Evolutionary conservation across 805 yeast genomes (phyloP).

Genomic region (Kazachstania africana): DNA sequence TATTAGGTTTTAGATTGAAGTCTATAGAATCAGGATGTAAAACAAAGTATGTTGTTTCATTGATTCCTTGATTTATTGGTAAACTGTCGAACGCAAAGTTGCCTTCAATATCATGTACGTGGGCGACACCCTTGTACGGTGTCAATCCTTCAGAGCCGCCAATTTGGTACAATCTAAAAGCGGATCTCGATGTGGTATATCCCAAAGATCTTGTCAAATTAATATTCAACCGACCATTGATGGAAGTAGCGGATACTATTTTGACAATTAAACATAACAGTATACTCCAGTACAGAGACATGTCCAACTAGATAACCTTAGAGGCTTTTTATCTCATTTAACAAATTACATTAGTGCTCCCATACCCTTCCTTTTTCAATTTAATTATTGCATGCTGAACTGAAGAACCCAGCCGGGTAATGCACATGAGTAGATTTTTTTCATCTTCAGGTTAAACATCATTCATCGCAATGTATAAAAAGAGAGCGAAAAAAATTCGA

Average conservation of each 20-base stretch:
- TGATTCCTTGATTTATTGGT: constrained; percentile 17
- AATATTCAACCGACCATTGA: constrained; percentile 21
- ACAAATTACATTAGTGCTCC: no score
- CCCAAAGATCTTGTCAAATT: constrained; percentile 10
- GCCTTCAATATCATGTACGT: constrained; percentile 13
- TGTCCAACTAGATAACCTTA: no score
- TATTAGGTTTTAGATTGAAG: constrained; percentile 25
- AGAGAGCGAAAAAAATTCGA: no score
- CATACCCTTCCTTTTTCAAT: no score
- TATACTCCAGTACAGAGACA: no score
- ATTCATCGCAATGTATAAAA: no score
- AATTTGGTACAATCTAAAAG: constrained; percentile 20
- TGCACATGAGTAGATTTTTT: no score
- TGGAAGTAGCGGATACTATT: constrained; percentile 9
- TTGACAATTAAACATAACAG: constrained; percentile 1
- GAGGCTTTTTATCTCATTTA: no score
- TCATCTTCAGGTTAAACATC: no score
- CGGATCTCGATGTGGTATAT: constrained; percentile 12
- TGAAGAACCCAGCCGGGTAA: no score
- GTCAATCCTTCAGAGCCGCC: constrained; percentile 9
- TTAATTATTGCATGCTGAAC: no score
- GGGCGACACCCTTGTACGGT: constrained; percentile 8
- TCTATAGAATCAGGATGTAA: constrained; percentile 20
- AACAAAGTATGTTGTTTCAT: constrained; percentile 20
- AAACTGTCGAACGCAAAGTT: constrained; percentile 18